These are phyloP conservation scores for Kernera saxatilis DNA, from an alignment of 345 rosid species.

Conservation along the genomic window DNA sequence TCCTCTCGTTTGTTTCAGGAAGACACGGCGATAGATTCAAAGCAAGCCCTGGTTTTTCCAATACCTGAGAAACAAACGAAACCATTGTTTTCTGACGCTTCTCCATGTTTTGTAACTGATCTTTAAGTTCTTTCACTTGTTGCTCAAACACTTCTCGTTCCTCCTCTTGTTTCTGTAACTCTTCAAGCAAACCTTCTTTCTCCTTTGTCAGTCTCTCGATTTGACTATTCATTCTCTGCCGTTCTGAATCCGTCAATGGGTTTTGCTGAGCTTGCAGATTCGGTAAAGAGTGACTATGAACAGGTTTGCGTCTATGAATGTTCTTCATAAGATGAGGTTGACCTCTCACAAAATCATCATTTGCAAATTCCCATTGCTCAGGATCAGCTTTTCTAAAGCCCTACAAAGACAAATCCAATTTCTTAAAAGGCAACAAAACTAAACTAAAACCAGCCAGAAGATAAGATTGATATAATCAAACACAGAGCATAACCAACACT, in stretches of 20 bases:
- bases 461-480: background rate
- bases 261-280: conserved; percentile 53
- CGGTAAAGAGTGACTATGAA: conserved; percentile 82
- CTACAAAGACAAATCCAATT: conserved; percentile 27
- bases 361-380: conserved; percentile 93
- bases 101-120: conserved; percentile 54
- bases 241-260: conserved; percentile 53
- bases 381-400: conserved; percentile 91
- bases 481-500: conserved; percentile 17
- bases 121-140: conserved; percentile 57
- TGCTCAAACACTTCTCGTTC: conserved; percentile 42
- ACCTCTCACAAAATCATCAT: conserved; percentile 82
- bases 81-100: conserved; percentile 56
- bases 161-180: conserved; percentile 51
- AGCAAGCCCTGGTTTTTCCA: conserved; percentile 71
- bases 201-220: conserved; percentile 56
- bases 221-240: conserved; percentile 50
- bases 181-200: conserved; percentile 45
- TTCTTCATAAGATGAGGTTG: conserved; percentile 75
- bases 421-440: no score
- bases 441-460: background rate
- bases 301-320: conserved; percentile 89
- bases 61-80: conserved; percentile 42
- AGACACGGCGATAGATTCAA: conserved; percentile 42
- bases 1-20: conserved; percentile 59